phyloP scores from a whole-genome alignment of 345 rosid species.

The Melastoma malabathricum region DNA sequence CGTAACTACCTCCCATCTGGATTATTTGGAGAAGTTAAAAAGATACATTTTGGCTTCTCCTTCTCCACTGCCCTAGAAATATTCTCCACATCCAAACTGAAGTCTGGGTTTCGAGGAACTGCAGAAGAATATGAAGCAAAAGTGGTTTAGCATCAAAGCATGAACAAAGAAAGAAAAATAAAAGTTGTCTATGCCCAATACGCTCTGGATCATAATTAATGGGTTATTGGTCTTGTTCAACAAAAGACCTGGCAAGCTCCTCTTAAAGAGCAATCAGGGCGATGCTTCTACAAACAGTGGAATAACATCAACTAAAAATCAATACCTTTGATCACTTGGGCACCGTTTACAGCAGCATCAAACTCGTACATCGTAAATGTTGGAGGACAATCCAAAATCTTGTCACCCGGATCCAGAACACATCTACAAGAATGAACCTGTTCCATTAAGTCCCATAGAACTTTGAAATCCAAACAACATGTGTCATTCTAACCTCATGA shows the following conservation, averaged over 20 bases:
- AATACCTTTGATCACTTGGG: slow-evolving; percentile 68
- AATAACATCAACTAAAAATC: not conserved
- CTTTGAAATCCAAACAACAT: not conserved
- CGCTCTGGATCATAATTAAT: not conserved
- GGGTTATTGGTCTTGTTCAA: not conserved
- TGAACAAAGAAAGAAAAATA: too few species aligned
- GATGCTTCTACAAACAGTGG: not conserved
- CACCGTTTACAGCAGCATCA: slow-evolving; percentile 90
- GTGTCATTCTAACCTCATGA: slow-evolving; percentile 58
- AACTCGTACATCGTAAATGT: slow-evolving; percentile 97
- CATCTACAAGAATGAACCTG: slow-evolving; percentile 31
- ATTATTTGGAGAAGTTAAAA: slow-evolving; percentile 90
- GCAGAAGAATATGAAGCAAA: slow-evolving; percentile 5
- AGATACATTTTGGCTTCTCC: slow-evolving; percentile 90
- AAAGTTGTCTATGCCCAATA: too few species aligned
- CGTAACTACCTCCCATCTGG: slow-evolving; percentile 81
- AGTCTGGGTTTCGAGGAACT: slow-evolving; percentile 80
- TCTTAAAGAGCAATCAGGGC: not conserved
- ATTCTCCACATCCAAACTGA: slow-evolving; percentile 69
- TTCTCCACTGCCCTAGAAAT: slow-evolving; percentile 46
- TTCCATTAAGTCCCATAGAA: not conserved
- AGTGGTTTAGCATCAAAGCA: slow-evolving; percentile 2
- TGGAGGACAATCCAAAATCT: slow-evolving; percentile 92
- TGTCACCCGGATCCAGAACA: slow-evolving; percentile 92
- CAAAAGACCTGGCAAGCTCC: not conserved